Base-by-base conservation (phyloP, 441 rosid species). In the Populus tomentosa region DNA sequence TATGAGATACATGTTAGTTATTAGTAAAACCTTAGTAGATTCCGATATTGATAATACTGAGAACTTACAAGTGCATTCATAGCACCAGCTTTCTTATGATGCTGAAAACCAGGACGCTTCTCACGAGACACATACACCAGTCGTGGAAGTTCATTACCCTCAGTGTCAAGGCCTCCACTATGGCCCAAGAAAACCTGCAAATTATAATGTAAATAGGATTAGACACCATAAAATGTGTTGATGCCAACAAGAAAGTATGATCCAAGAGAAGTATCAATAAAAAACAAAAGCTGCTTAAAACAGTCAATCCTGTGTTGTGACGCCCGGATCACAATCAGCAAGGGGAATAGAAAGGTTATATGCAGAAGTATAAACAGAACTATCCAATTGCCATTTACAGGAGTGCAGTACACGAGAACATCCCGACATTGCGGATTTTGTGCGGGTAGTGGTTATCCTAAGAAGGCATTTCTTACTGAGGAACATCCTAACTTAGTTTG, bases 1-100 rank as follows among this genome's bases (percentile, higher is more conserved):
- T 40, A 67, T 11, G 53, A 36, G 21, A 33, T 21, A 28, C 38
- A 70, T 0, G 67, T 66, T 69, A 23, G 30, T 62, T 72, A 64
- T 26, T 18, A 21, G 10, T 10, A 64, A 69, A 1, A 53, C 10
- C 46, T 7, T 50, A 21, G 26, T 10, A 1, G 9, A 68, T 7
- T 8, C 65, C 28, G 33, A 11, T 62, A 74, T 24, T 32, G 40
- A 30, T 13, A 59, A 21, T 61, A 36, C 65, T 18, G 42, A 77
- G 26, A 53, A 83, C 86, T 83, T 80, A 83, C 86, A 68, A 83
- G 81, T 38, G 90, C 82, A 75, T 86, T 88, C 90, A 88, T 88
- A 69, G 90, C 90, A 75, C 90, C 90, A n/a, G 90, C 90, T 75
- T 88, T 88, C 77, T 88, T 88, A 87, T 88, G 86, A 80, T 88